Percentiles rank a stretch among this genome's conserved stretches.
phyloP scores from a whole-genome alignment of 73 alveolate species.

The Paramecium octaurelia region DNA sequence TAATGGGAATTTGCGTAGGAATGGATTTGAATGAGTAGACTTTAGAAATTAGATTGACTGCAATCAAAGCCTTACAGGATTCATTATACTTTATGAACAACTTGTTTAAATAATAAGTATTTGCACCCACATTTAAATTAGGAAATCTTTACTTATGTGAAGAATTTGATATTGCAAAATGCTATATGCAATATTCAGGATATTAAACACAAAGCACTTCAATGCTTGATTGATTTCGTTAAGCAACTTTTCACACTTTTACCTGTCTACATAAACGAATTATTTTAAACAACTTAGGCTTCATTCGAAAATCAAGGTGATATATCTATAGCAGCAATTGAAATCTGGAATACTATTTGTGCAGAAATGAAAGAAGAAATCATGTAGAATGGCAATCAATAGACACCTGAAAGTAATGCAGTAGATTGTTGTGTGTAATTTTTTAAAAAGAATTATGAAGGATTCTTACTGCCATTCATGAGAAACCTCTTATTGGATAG shows the following conservation, averaged over 20 bases:
- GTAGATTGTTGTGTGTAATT: not conserved
- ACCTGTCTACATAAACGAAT: not conserved
- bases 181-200: not conserved
- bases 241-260: not conserved
- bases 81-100: constrained; percentile 16
- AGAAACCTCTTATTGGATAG: not conserved
- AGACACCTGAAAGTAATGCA: not conserved
- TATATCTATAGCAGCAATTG: not conserved
- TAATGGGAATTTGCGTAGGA: constrained; percentile 36
- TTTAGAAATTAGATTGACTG: not conserved
- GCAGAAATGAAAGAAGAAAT: constrained; percentile 23
- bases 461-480: not conserved
- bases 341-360: constrained; percentile 16
- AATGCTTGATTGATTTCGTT: constrained; percentile 12
- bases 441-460: not conserved
- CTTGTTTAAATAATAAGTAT: not conserved
- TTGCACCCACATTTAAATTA: not conserved
- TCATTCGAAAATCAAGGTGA: not conserved
- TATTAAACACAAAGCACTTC: not conserved
- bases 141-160: not conserved
- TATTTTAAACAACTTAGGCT: not conserved
- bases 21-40: not conserved
- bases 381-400: not conserved
- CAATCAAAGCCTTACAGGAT: constrained; percentile 24
- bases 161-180: not conserved